Evolutionary conservation across 2,329 filamentous ascomycete species (phyloP).

Genomic region (Talaromyces rugulosus): DNA sequence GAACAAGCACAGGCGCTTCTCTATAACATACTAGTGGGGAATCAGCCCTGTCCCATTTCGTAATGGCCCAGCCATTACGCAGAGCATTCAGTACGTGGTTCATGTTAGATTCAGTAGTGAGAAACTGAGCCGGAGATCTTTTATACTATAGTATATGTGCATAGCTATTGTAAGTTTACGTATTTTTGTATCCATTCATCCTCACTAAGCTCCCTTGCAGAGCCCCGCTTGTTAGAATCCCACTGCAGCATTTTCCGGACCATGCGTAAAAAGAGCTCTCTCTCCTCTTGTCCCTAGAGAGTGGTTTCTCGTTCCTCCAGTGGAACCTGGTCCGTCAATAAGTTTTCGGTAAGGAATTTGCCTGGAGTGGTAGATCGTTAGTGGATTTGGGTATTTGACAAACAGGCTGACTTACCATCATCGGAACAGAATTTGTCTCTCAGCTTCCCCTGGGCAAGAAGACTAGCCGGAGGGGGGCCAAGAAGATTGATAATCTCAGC

Average conservation of each 20-base stretch:
- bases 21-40: no score
- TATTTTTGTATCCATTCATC: slow-evolving; percentile 24
- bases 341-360: not conserved
- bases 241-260: slow-evolving; percentile 7
- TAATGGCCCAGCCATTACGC: no score
- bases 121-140: no score
- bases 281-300: not conserved
- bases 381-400: not conserved
- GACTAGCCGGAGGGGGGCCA: slow-evolving; percentile 36
- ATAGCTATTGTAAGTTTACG: no score
- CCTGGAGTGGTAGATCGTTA: not conserved
- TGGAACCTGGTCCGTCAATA: not conserved
- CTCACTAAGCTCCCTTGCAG: slow-evolving; percentile 23
- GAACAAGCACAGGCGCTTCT: no score
- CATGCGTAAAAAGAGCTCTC: not conserved
- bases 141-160: no score
- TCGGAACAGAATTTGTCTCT: slow-evolving; percentile 1
- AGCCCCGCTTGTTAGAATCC: slow-evolving; percentile 18
- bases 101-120: no score
- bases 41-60: no score
- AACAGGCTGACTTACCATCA: not conserved
- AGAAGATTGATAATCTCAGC: slow-evolving; percentile 48
- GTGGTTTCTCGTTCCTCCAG: not conserved
- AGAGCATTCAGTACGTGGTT: no score
- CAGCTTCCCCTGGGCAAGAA: slow-evolving; percentile 29